Base-by-base conservation (phyloP, 768 basidiomycete genomes). In the Suillus spraguei region DNA sequence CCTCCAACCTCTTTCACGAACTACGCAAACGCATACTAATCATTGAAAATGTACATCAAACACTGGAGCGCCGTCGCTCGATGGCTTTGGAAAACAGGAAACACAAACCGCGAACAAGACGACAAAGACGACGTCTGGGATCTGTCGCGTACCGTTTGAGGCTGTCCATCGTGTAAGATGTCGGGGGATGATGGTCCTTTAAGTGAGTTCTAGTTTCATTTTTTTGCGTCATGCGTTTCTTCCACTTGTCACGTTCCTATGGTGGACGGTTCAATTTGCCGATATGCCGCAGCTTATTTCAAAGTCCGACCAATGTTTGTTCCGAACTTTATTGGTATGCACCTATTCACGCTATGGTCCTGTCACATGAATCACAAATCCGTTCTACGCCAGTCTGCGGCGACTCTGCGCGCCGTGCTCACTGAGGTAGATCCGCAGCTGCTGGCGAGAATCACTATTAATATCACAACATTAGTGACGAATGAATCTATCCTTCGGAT, bases 141-240 rank as follows among this genome's bases (percentile, higher is more conserved):
- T 97, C 66, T 97, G 95, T 76, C 87, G 93, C 33, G 90, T 94
- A 3, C 86, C 94, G 0, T 99, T 88, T 72, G 97, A 99, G 72
- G 94, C 70, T 99, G 97, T 78, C 95, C 97, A 11, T 85, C 89
- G 4, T 99, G 97, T 79, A 98, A 97, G 76, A 86, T 96, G 70
- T 97, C 97, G 0, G 97, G 97, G 17, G 97, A 99, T 67, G 95
- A 94, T 69, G 96, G 94, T 79, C 94, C 95, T 0, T 78, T 96
- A 28, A 94, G 94, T 95, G 69, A 71, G 88, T 82, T 14, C 60
- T 33, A 53, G n/a, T n/a, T n/a, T n/a, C n/a, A n/a, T n/a, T n/a
- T n/a, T n/a, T 38, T 36, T 46, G 42, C 11, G 10, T 55, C 10
- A n/a, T 69, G 36, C 35, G 22, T 66, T 70, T 13, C 4, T 22